Evolutionary conservation across 805 yeast genomes (phyloP), one percentile per base, ranked within the genome.

Genomic region (Lachancea dasiensis): DNA sequence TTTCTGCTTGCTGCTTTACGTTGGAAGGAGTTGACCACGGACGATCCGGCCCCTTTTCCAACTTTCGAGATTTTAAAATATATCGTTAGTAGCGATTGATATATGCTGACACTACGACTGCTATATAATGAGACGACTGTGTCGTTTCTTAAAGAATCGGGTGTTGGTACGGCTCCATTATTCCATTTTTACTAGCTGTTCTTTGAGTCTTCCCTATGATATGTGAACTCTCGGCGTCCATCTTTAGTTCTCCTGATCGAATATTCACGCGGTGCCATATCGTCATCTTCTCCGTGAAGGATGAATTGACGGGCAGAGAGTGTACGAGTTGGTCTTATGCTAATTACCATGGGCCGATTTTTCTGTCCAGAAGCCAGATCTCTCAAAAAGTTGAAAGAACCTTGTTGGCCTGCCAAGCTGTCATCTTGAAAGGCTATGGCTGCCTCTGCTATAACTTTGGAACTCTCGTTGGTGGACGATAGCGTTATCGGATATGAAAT

Each of bases 211-310:
- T 24, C 34, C 23, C 36, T 24, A 27, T n/a, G n/a, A n/a, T 38
- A 34, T 3, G 51, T 50, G 29, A 44, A 57, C 34, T 56, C 61
- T n/a, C 49, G 44, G 31, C 49, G 50, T 1, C 53, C 54, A 35
- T 46, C 52, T 9, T 31, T 16, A 2, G 39, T 44, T 13, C 36
- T 41, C 3, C 34, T 26, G 18, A 49, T 39, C n/a, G 45, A 43
- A 26, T 43, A 52, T 8, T 44, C 41, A 3, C 45, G 31, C 21
- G 38, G 39, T 18, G 39, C 41, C 3, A 44, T 41, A 2, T 52
- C 55, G 2, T 50, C 38, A 9, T 43, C 46, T 18, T 55, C 60
- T 3, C 24, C 27, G 9, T 50, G 38, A 15, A 56, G 44, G 11
- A 50, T 38, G 27, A 47, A 54, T 23, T 44, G 47, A 25, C 37